Evolutionary conservation across 2,329 filamentous ascomycete species (phyloP).

Genomic region (Zymoseptoria passerinii): DNA sequence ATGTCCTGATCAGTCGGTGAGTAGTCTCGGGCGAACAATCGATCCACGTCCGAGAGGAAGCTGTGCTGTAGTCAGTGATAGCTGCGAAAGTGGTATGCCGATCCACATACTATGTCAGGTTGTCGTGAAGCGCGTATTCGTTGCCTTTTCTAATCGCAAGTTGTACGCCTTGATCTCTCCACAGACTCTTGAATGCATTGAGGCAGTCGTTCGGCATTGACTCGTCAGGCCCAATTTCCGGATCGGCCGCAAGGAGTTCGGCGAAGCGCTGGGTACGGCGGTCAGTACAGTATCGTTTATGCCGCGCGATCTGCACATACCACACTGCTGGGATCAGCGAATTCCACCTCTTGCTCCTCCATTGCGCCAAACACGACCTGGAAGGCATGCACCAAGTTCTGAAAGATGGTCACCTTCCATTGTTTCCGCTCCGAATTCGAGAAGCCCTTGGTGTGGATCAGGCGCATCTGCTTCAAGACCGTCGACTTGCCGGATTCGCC

Average conservation of each 20-base stretch:
- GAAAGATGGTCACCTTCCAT: conserved; percentile 92
- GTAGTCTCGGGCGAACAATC: conserved; percentile 60
- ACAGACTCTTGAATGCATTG: conserved; percentile 72
- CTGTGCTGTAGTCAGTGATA: conserved; percentile 40
- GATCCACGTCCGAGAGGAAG: conserved; percentile 65
- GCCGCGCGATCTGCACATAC: conserved; percentile 43
- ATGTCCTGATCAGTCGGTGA: conserved; percentile 92
- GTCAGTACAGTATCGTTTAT: conserved; percentile 26
- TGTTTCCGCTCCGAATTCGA: conserved; percentile 81
- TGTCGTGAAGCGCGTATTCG: conserved; percentile 94
- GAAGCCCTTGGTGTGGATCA: conserved; percentile 92
- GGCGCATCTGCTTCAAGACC: conserved; percentile 96
- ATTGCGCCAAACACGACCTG: conserved; percentile 86
- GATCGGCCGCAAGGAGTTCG: conserved; percentile 65
- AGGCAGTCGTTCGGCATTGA: conserved; percentile 70
- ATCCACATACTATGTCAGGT: conserved; percentile 72
- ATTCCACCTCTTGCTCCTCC: conserved; percentile 71
- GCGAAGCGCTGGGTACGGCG: conserved; percentile 58
- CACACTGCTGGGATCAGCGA: conserved; percentile 70
- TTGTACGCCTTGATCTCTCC: conserved; percentile 76
- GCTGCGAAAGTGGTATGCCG: neutral
- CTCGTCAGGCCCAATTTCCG: conserved; percentile 76
- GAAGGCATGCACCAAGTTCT: conserved; percentile 87
- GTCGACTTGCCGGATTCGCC: conserved; percentile 95
- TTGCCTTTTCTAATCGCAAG: conserved; percentile 87